Conservation (phyloP, 306 rosid genomes). For the Arachis stenosperma region DNA sequence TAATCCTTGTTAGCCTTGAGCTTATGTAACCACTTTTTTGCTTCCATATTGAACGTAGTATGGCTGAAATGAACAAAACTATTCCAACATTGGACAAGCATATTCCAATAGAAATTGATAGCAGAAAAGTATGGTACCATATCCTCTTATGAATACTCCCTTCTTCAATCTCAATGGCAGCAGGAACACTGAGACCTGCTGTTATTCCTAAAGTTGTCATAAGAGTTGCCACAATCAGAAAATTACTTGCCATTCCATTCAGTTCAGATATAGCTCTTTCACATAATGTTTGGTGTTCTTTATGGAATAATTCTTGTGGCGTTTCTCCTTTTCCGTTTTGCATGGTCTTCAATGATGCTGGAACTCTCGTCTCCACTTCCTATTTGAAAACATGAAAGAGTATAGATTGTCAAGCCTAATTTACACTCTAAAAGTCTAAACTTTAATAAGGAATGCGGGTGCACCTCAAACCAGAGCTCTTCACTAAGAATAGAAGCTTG, state of each 20-base stretch:
- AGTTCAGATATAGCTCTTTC: background rate
- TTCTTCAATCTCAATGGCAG: background rate
- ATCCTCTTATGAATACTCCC: background rate
- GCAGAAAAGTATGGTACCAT: background rate
- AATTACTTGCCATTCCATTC: background rate
- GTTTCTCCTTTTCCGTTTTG: background rate
- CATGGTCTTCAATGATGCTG: background rate
- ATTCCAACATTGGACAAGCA: background rate
- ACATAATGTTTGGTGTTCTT: background rate
- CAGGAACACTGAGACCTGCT: background rate
- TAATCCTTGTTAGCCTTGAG: background rate
- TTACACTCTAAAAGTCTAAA: background rate
- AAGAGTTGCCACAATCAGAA: conserved; percentile 20
- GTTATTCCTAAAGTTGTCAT: background rate
- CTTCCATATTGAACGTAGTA: conserved; percentile 16
- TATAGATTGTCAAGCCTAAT: background rate
- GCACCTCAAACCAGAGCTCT: background rate
- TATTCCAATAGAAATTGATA: background rate
- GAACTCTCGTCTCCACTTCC: conserved; percentile 2
- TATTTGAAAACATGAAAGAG: background rate
- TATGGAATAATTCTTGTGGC: background rate
- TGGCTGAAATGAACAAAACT: background rate
- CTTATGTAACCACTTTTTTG: background rate
- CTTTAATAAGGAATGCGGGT: background rate
- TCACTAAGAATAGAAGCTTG: background rate